A percentile compares a stretch with the other conserved stretches of the same genome.
Evolutionary conservation across 371 early-diverging fungal species (phyloP).

Genomic region (Syncephalastrum racemosum): DNA sequence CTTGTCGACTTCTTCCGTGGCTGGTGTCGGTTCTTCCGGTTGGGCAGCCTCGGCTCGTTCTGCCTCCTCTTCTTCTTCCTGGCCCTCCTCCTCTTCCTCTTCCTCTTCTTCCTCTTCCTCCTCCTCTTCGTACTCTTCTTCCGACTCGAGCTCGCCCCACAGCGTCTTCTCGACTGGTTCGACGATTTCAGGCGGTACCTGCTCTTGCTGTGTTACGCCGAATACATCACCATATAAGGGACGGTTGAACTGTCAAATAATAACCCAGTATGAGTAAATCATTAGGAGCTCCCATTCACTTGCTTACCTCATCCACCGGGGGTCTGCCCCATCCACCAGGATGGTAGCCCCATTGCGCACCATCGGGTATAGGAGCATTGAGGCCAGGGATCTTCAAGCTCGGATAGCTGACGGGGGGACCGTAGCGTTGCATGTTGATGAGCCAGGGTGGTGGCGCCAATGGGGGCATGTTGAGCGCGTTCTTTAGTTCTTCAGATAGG

Average conservation of each 20-base stretch:
- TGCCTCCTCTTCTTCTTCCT: slow-evolving; percentile 46
- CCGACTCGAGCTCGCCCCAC: slow-evolving; percentile 86
- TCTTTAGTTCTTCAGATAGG: slow-evolving; percentile 83
- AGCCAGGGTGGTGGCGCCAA: slow-evolving; percentile 98
- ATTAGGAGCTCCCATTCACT: background rate
- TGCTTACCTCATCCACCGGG: slow-evolving; percentile 86
- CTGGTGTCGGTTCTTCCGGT: slow-evolving; percentile 19
- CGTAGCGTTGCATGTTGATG: slow-evolving; percentile 98
- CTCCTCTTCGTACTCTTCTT: slow-evolving; percentile 62
- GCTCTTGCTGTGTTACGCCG: slow-evolving; percentile 58
- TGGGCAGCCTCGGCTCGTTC: too few species aligned
- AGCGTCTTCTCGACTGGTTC: slow-evolving; percentile 71
- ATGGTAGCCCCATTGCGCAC: slow-evolving; percentile 99
- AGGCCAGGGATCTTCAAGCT: slow-evolving; percentile 93
- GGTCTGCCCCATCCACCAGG: slow-evolving; percentile 99
- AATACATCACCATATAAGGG: slow-evolving; percentile 98
- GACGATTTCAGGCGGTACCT: slow-evolving; percentile 37
- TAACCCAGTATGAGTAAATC: background rate
- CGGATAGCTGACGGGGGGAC: slow-evolving; percentile 97
- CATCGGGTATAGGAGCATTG: slow-evolving; percentile 96
- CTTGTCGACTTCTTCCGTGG: slow-evolving; percentile 40
- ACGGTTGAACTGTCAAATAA: slow-evolving; percentile 61
- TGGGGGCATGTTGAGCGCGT: slow-evolving; percentile 89
- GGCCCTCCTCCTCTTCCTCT: slow-evolving; percentile 57
- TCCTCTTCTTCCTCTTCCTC: slow-evolving; percentile 64